Conservation (phyloP, 148 eudicot species). For the Rhododendron griersonianum region DNA sequence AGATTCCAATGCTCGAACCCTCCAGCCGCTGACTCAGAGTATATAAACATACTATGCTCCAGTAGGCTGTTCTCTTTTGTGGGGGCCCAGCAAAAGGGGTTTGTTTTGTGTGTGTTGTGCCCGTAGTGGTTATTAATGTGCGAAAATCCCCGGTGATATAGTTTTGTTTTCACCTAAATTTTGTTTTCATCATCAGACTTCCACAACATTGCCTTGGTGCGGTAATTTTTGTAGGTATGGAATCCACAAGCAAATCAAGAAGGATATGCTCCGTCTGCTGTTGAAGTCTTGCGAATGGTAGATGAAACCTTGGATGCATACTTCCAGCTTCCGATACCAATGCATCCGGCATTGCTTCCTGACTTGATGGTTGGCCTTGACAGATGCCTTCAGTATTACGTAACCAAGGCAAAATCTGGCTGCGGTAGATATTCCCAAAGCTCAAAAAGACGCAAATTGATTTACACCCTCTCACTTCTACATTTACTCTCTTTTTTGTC, state of each 20-base stretch:
- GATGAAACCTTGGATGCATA: slow-evolving; percentile 86
- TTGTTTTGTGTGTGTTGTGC: not conserved
- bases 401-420: slow-evolving; percentile 77
- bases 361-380: slow-evolving; percentile 86
- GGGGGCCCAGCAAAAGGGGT: not conserved
- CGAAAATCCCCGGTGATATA: not conserved
- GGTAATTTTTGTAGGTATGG: slow-evolving; percentile 54
- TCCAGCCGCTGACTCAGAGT: not conserved
- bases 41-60: no score
- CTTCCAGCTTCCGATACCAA: slow-evolving; percentile 91
- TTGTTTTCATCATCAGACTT: not conserved
- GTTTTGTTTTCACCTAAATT: not conserved
- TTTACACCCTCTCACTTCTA: not conserved
- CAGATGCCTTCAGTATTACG: slow-evolving; percentile 80
- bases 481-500: not conserved
- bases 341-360: slow-evolving; percentile 87
- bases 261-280: slow-evolving; percentile 79
- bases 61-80: not conserved
- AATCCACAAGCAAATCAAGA: slow-evolving; percentile 76
- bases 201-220: not conserved
- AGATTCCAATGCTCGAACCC: not conserved
- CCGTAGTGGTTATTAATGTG: not conserved
- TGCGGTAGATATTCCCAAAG: slow-evolving; percentile 54
- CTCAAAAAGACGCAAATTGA: not conserved
- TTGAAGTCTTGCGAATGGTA: slow-evolving; percentile 62